Percentiles rank a stretch among this genome's conserved stretches.
phyloP scores from a whole-genome alignment of 257 asterid genomes.

The Linderniella brevidens region DNA sequence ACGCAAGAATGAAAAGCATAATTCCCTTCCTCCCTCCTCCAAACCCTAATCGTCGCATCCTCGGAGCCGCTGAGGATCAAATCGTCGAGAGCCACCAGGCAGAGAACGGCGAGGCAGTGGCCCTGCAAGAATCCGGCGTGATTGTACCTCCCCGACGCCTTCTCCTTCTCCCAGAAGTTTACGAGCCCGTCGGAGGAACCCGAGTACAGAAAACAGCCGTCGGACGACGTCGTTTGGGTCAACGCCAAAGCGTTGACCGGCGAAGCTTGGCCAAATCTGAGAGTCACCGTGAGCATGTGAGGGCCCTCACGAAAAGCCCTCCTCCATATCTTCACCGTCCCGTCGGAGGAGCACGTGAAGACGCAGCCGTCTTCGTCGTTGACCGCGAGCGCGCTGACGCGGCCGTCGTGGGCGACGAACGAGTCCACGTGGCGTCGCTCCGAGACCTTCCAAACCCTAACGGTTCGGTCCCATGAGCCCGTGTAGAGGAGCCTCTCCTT shows the following conservation, averaged over 20 bases:
- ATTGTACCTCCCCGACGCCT: conserved; percentile 41
- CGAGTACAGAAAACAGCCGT: conserved; percentile 33
- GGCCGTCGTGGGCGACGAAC: conserved; percentile 47
- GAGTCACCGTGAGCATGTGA: conserved; percentile 48
- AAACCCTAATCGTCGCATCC: conserved; percentile 54
- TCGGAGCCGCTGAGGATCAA: conserved; percentile 57
- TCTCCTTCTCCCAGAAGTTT: conserved; percentile 60
- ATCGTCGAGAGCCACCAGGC: conserved; percentile 39
- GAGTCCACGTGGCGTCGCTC: conserved; percentile 37
- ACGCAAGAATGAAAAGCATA: conserved; percentile 35
- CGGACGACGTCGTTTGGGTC: conserved; percentile 5
- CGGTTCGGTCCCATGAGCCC: conserved; percentile 54
- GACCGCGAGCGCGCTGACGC: conserved; percentile 35
- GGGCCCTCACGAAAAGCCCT: conserved; percentile 33
- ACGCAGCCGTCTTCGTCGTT: conserved; percentile 47
- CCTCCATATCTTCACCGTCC: conserved; percentile 56
- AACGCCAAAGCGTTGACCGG: conserved; percentile 48
- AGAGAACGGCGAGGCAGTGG: conserved; percentile 48
- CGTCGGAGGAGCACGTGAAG: conserved; percentile 53
- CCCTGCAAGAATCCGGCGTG: conserved; percentile 57
- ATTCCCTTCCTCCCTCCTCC: conserved; percentile 53
- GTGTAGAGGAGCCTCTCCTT: conserved; percentile 42
- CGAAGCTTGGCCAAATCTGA: conserved; percentile 46
- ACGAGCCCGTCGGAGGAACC: conserved; percentile 67
- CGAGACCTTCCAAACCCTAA: conserved; percentile 44